Conservation (phyloP, 345 rosid species). For the Dimocarpus longan region DNA sequence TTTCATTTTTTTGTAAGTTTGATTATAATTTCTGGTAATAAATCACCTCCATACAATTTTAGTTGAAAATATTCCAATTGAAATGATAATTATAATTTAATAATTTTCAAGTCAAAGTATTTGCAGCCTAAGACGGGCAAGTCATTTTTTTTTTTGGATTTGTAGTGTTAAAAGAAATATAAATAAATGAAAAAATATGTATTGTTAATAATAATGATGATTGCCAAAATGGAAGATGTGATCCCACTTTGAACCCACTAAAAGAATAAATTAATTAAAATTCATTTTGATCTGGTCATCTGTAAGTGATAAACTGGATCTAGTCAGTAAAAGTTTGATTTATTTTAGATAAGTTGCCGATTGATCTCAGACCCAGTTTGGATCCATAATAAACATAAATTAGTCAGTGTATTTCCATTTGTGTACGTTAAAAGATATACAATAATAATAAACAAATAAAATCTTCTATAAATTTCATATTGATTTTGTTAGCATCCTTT, state of each 20-base stretch:
- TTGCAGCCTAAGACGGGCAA: background rate
- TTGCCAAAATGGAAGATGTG: background rate
- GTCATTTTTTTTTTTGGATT: background rate
- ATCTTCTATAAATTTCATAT: too few species aligned
- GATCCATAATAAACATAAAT: too few species aligned
- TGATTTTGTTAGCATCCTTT: too few species aligned
- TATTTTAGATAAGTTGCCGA: background rate
- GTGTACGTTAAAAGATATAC: background rate
- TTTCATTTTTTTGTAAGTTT: background rate
- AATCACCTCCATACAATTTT: background rate
- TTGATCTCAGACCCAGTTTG: too few species aligned
- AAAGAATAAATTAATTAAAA: background rate
- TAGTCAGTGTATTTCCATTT: background rate
- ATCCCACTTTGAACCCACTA: constrained; percentile 8
- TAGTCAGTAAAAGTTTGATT: constrained; percentile 3
- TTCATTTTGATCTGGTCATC: background rate
- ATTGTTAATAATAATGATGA: background rate
- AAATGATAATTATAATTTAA: background rate
- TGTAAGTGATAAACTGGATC: background rate
- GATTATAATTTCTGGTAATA: constrained; percentile 8
- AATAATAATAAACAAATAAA: too few species aligned
- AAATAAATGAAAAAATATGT: background rate
- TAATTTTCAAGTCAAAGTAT: background rate
- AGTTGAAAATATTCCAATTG: background rate
- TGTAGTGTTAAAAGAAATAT: background rate